These are phyloP conservation scores for Epichloe hybrida DNA, from an alignment of 2,329 filamentous ascomycete species.

Conservation along the genomic window DNA sequence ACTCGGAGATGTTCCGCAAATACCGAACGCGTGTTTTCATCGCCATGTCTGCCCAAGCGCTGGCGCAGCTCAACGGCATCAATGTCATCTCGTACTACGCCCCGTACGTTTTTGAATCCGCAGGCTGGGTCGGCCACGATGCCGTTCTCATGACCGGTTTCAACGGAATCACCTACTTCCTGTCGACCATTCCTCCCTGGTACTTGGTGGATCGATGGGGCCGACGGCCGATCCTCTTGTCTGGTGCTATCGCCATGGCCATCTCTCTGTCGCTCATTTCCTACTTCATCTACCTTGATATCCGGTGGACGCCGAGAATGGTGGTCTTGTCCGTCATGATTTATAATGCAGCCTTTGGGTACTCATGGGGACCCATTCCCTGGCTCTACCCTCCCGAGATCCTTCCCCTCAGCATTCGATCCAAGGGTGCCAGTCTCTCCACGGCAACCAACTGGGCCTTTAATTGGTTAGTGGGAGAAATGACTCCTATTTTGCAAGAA, in stretches of 20 bases:
- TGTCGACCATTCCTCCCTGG: slow-evolving; percentile 95
- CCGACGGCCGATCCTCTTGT: slow-evolving; percentile 75
- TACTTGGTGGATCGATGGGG: slow-evolving; percentile 92
- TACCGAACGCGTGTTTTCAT: slow-evolving; percentile 92
- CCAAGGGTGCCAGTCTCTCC: slow-evolving; percentile 90
- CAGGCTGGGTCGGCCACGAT: slow-evolving; percentile 83
- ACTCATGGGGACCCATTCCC: slow-evolving; percentile 89
- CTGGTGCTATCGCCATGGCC: slow-evolving; percentile 79
- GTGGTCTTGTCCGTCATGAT: slow-evolving; percentile 96
- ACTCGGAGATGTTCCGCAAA: slow-evolving; percentile 85
- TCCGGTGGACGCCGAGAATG: slow-evolving; percentile 61
- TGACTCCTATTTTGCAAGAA: slow-evolving; percentile 88
- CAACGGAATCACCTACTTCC: slow-evolving; percentile 78
- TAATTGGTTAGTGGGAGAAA: slow-evolving; percentile 92
- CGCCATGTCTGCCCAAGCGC: slow-evolving; percentile 92
- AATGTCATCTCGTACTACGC: slow-evolving; percentile 99
- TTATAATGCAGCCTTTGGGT: slow-evolving; percentile 95
- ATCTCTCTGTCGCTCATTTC: slow-evolving; percentile 80
- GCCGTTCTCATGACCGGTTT: slow-evolving; percentile 96
- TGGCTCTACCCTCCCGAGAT: slow-evolving; percentile 99
- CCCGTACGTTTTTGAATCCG: slow-evolving; percentile 88
- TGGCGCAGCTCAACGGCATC: slow-evolving; percentile 96
- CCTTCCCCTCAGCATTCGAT: slow-evolving; percentile 85
- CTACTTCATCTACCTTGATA: slow-evolving; percentile 87
- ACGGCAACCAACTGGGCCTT: slow-evolving; percentile 97